Base-by-base conservation (phyloP, 371 early-diverging fungal species). In the Lichtheimia ramosa region DNA sequence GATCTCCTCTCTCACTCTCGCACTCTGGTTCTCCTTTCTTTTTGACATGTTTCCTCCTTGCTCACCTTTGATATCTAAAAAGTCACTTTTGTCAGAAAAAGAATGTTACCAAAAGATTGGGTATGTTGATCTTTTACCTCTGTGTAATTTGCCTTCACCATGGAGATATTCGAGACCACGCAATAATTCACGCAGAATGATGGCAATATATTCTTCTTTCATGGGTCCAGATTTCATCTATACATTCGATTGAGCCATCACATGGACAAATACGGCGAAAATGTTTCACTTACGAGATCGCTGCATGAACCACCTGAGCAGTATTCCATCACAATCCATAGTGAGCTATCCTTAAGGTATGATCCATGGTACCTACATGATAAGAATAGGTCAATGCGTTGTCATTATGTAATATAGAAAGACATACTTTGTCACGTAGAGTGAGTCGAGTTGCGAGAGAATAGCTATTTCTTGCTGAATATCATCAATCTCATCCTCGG, bases 401-500 rank as follows among this genome's bases (percentile, higher is more conserved):
- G 34, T 34, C 34, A 34, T 34, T 34, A 34, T 34, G 34, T 34
- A 34, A 34, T 43, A 48, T 23, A 41, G 2, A 15, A 42, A 46
- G 0, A 14, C 58, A 55, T 89, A 92, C 89, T 91, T 92, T 60
- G 95, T 96, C 41, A 97, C 92, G 71, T 88, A 89, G 34, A 83
- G 86, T 8, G 95, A 94, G 66, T 96, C 93, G 54, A 96, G 77
- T 66, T 96, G 97, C n/a, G 95, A 92, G 16, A 98, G 81, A 56
- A 98, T 96, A 52, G 85, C 87, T 70, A 97, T 98, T 69, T 98
- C 99, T 70, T 93, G 93, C 68, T 95, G 96, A 68, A 98, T 96
- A 77, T 97, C 99, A 62, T 96, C 97, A 63, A 97, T 96, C 66
- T 98, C 97, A 66, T 97, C 97, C 70, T 97, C 98, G 24, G 96